Evolutionary conservation across 2,329 filamentous ascomycete species (phyloP), one percentile per base, ranked within the genome.

Genomic region (Fusarium udum): DNA sequence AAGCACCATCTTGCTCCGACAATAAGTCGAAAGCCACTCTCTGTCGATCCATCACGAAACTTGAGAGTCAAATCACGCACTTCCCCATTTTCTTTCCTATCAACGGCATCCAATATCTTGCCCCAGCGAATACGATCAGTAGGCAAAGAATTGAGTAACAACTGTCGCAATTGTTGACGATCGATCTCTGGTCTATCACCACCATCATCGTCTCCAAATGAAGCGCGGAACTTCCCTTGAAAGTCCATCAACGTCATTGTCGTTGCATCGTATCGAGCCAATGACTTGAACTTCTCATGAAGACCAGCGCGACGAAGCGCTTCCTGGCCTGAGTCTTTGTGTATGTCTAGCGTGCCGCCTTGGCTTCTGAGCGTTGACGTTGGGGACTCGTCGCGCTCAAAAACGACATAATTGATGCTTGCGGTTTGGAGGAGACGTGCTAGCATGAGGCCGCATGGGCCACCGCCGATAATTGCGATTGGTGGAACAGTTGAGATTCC

Each of bases 1-100:
- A 62, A 28, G 61, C 61, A 22, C 61, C 57, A 7, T 64, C 61
- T 46, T 46, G 57, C 61, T 5, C 61, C 61, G 6, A 64, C 57
- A 20, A 64, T 45, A 2, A 64, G 37, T 46, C 61, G 56, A 42
- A 64, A 64, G 8, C 61, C 57, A 34, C 16, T 34, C 22, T 64
- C 57, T 1, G 4, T 34, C 12, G 57, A 45, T 28, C 61, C 61
- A 9, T 64, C 57, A 5, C 61, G 61, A 48, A 64, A 64, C 6
- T 45, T 52, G 5, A 64, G 45, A 6, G 22, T 34, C 18, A 34
- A 62, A 24, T 36, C 39, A 26, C 18, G 24, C 11, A 46, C 1
- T 20, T 26, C 2, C 0, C 20, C 31, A 6, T 16, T 45, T 15
- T 13, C n/a, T 1, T 52, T 28, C 4, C 10, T 5, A 3, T 52